Evolutionary conservation across 805 yeast species (phyloP).

Genomic region (Debaryomyces tyrocola): DNA sequence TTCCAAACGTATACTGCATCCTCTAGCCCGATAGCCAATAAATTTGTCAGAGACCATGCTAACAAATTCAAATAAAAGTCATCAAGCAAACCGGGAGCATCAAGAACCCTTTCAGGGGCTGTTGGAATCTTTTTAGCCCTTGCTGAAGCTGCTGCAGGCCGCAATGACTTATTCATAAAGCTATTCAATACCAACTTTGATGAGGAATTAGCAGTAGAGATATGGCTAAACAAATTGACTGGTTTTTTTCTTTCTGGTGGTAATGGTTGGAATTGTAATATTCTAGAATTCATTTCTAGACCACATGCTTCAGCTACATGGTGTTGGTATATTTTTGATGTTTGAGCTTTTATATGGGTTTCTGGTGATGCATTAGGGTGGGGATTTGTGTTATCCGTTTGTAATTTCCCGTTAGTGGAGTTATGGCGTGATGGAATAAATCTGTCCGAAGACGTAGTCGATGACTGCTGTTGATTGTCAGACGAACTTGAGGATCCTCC

Average conservation of each 20-base stretch:
- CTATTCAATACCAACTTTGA: slow-evolving; percentile 22
- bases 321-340: slow-evolving; percentile 61
- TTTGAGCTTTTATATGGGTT: slow-evolving; percentile 55
- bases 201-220: slow-evolving; percentile 15
- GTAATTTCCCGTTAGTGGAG: slow-evolving; percentile 38
- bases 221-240: slow-evolving; percentile 30
- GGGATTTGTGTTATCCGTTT: slow-evolving; percentile 32
- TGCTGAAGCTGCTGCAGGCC: slow-evolving; percentile 57
- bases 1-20: slow-evolving; percentile 88
- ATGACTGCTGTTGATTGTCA: slow-evolving; percentile 22
- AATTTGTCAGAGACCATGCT: slow-evolving; percentile 83
- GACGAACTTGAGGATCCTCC: slow-evolving; percentile 27
- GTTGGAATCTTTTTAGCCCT: slow-evolving; percentile 77
- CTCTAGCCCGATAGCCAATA: slow-evolving; percentile 86
- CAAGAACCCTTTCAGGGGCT: slow-evolving; percentile 89
- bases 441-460: slow-evolving; percentile 32
- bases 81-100: slow-evolving; percentile 93
- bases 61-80: slow-evolving; percentile 87
- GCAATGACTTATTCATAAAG: slow-evolving; percentile 27
- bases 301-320: slow-evolving; percentile 97
- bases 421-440: slow-evolving; percentile 46
- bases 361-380: slow-evolving; percentile 51
- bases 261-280: slow-evolving; percentile 80
- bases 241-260: slow-evolving; percentile 64
- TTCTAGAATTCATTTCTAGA: slow-evolving; percentile 74